These are phyloP conservation scores for Xylaria sp. DNA, from an alignment of 2,329 filamentous ascomycete species.

Conservation along the genomic window DNA sequence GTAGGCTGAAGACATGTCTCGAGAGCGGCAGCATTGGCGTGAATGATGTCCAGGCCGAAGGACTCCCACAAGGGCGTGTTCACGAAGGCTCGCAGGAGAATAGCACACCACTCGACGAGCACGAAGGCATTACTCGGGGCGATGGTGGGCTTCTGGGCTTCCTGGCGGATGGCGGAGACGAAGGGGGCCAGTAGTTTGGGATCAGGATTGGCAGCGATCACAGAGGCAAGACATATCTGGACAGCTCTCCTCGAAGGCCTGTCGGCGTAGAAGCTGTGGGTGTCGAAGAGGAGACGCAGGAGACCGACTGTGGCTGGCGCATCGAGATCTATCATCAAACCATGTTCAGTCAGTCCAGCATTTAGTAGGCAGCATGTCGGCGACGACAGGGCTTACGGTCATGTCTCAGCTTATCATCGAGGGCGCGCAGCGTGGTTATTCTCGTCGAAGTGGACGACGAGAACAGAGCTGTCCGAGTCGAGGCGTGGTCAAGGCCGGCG, in stretches of 20 bases:
- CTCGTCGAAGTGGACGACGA: conserved; percentile 71
- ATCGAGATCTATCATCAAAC: conserved; percentile 55
- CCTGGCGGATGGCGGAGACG: conserved; percentile 72
- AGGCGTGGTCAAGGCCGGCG: conserved; percentile 60
- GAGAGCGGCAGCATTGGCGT: conserved; percentile 76
- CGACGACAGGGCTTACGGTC: conserved; percentile 57
- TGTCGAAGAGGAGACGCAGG: conserved; percentile 82
- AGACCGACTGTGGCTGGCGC: conserved; percentile 63
- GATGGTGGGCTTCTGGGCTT: conserved; percentile 80
- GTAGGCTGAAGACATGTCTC: conserved; percentile 79
- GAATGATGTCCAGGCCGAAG: conserved; percentile 72
- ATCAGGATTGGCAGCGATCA: conserved; percentile 69
- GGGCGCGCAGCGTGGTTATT: conserved; percentile 62
- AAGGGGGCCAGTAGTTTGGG: conserved; percentile 71
- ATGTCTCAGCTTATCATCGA: conserved; percentile 67
- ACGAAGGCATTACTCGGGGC: conserved; percentile 86
- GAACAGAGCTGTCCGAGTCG: conserved; percentile 61
- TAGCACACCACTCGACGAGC: conserved; percentile 87
- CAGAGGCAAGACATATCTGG: conserved; percentile 78
- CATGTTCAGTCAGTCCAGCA: not conserved
- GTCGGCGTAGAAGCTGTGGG: conserved; percentile 88
- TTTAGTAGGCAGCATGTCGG: not conserved
- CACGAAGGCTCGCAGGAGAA: conserved; percentile 78
- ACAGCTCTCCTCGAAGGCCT: conserved; percentile 84
- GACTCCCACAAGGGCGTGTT: conserved; percentile 70